These are phyloP conservation scores for Graphilbum ipis-grandicollis DNA, from an alignment of 2,329 filamentous ascomycete species.

Conservation along the genomic window DNA sequence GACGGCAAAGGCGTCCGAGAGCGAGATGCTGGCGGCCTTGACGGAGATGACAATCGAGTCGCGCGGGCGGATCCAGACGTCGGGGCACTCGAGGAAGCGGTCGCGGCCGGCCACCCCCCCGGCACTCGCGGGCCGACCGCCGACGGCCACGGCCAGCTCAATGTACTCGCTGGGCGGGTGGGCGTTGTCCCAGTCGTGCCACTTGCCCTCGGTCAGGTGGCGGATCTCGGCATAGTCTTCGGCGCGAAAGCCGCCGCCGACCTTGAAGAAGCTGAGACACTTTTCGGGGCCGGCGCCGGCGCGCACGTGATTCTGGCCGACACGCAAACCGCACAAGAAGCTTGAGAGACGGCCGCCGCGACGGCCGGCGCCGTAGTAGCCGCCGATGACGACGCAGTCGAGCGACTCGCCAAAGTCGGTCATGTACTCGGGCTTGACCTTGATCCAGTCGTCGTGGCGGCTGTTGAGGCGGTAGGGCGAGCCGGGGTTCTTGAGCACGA, in stretches of 20 bases:
- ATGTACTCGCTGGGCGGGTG: slow-evolving; percentile 64
- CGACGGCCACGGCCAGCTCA: too few relatives aligned
- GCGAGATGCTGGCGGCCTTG: slow-evolving; percentile 66
- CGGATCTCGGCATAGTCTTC: slow-evolving; percentile 72
- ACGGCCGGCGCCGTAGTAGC: slow-evolving; percentile 77
- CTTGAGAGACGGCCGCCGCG: slow-evolving; percentile 71
- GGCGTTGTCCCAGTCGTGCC: slow-evolving; percentile 67
- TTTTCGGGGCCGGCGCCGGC: slow-evolving; percentile 48
- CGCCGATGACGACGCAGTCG: slow-evolving; percentile 77
- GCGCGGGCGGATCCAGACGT: slow-evolving; percentile 81
- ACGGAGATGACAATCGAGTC: slow-evolving; percentile 79
- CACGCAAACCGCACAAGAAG: slow-evolving; percentile 76
- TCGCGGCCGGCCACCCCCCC: slow-evolving; percentile 63
- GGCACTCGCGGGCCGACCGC: too few relatives aligned
- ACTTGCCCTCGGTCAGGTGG: slow-evolving; percentile 79
- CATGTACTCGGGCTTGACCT: slow-evolving; percentile 98
- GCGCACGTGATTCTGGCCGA: slow-evolving; percentile 49
- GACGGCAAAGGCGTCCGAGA: slow-evolving; percentile 62
- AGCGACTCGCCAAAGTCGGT: slow-evolving; percentile 85
- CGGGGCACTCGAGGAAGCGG: slow-evolving; percentile 54
- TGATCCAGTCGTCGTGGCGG: slow-evolving; percentile 92
- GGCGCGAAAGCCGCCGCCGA: slow-evolving; percentile 80
- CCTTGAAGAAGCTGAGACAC: slow-evolving; percentile 91
- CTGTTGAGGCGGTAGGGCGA: slow-evolving; percentile 77
- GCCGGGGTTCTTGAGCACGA: slow-evolving; percentile 84